Conservation (phyloP, 345 rosid genomes). For the Barbarea vulgaris region DNA sequence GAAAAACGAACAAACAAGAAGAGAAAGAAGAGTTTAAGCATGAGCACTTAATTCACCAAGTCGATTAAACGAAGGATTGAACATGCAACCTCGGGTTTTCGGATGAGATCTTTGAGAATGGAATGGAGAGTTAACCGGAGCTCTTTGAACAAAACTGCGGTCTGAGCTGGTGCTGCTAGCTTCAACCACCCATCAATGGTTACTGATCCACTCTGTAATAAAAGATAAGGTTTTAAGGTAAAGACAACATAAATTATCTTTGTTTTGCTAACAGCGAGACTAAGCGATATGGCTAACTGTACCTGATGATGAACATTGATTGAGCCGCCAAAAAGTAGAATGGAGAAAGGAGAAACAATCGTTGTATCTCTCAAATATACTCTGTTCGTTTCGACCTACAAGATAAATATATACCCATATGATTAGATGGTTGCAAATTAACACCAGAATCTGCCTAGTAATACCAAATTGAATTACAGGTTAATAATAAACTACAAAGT, state of each 20-base stretch:
- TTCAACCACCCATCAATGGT: conserved; percentile 84
- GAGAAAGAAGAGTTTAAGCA: neutral
- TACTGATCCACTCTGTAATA: conserved; percentile 65
- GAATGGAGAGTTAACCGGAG: conserved; percentile 75
- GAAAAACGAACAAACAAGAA: conserved; percentile 27
- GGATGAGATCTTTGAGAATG: conserved; percentile 63
- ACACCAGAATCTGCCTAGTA: conserved; percentile 19
- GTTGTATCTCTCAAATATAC: conserved; percentile 87
- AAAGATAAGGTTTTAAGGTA: neutral
- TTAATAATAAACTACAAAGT: neutral
- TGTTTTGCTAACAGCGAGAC: neutral
- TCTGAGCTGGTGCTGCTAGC: conserved; percentile 88
- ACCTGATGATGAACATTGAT: conserved; percentile 93
- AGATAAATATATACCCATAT: neutral
- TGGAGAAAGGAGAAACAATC: conserved; percentile 76
- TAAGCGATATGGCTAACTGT: conserved; percentile 1
- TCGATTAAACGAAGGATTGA: conserved; percentile 1
- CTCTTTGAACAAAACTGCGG: conserved; percentile 88
- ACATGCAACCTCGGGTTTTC: conserved; percentile 69
- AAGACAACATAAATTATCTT: neutral
- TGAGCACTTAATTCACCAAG: neutral
- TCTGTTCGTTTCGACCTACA: conserved; percentile 84
- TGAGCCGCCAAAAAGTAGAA: conserved; percentile 87
- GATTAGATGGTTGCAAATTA: neutral
- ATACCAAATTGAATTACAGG: neutral